A percentile compares a stretch with the other conserved stretches of the same genome.
These are phyloP conservation scores for Hyaloscypha hepaticicola DNA, from an alignment of 495 filamentous ascomycete genomes.

Conservation along the genomic window DNA sequence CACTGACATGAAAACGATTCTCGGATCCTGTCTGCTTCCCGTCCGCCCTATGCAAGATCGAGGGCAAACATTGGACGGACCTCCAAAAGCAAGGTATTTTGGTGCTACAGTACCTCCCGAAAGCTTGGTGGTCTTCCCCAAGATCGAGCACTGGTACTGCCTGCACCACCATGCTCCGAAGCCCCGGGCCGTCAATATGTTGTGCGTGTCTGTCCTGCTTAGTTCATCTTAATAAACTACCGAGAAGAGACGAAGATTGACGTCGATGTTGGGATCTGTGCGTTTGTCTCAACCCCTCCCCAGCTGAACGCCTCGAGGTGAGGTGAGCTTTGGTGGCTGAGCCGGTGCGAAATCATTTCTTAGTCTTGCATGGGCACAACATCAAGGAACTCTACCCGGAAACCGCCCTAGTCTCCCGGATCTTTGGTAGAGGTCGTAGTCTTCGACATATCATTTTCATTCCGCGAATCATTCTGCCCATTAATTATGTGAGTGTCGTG, in stretches of 20 bases:
- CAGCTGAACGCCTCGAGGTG: not conserved
- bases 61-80: not conserved
- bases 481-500: not conserved
- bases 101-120: not conserved
- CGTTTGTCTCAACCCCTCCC: not conserved
- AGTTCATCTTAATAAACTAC: not conserved
- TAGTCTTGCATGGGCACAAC: not conserved
- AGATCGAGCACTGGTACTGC: not conserved
- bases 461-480: not conserved
- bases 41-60: not conserved
- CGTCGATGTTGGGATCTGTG: constrained; percentile 4
- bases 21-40: not conserved
- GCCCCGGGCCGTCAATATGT: constrained; percentile 8
- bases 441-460: not conserved
- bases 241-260: not conserved
- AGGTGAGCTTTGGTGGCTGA: not conserved
- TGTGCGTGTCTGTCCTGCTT: constrained; percentile 6
- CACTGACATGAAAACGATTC: constrained; percentile 16
- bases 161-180: not conserved
- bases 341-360: not conserved
- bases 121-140: constrained; percentile 1
- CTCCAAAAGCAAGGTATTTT: not conserved
- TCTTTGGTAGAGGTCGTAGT: not conserved
- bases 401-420: not conserved
- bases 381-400: not conserved